These are phyloP conservation scores for Fusarium pseudocircinatum DNA, from an alignment of 2,329 filamentous ascomycete species.

Conservation along the genomic window DNA sequence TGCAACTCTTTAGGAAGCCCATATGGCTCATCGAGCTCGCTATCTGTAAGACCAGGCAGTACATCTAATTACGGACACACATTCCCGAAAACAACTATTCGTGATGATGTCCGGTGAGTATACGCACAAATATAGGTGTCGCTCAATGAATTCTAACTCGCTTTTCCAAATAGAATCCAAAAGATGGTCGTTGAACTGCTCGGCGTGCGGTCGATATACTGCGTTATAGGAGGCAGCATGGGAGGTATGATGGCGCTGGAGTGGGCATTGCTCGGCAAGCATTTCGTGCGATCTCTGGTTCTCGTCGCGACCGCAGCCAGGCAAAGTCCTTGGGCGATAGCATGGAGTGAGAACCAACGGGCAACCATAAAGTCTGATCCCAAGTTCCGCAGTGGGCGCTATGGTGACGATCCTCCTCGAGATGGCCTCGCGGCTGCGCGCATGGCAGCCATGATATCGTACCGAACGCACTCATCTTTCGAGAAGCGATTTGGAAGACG, in stretches of 20 bases:
- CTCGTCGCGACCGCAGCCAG: background rate
- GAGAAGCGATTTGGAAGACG: background rate
- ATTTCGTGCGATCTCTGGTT: background rate
- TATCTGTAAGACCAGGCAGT: background rate
- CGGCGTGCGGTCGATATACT: background rate
- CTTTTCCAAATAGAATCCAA: background rate
- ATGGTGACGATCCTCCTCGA: background rate
- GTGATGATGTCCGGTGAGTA: background rate
- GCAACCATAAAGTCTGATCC: background rate
- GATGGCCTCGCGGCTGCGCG: background rate
- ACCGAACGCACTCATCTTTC: background rate
- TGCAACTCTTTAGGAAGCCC: background rate
- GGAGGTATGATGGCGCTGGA: background rate
- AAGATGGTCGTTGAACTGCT: background rate
- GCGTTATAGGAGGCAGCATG: background rate
- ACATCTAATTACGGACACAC: background rate
- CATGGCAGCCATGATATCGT: background rate
- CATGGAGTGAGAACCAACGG: background rate
- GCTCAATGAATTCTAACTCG: background rate
- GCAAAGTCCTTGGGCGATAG: background rate
- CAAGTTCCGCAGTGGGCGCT: background rate
- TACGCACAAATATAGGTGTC: background rate
- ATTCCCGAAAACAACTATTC: background rate
- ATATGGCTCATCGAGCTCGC: background rate
- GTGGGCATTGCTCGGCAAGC: background rate